Evolutionary conservation across 345 rosid species (phyloP), one percentile per base, ranked within the genome.

Genomic region (Pistacia integerrima): DNA sequence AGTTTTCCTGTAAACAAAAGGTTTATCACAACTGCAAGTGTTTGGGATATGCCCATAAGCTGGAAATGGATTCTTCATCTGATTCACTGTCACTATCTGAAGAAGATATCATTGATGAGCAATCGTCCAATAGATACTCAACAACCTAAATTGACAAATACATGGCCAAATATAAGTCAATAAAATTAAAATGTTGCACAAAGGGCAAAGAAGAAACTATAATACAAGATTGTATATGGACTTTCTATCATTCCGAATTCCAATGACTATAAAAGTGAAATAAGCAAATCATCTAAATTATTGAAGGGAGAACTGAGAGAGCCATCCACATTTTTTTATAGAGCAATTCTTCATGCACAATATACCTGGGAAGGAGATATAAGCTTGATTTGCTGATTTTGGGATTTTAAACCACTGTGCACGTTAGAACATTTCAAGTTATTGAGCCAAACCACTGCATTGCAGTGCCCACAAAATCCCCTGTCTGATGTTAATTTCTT

Each of bases 391-490:
- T 46, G 78, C 64, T 13, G 49, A 33, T 38, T 74, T 76, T 57
- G 74, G 11, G 73, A 55, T 58, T 68, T 76, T 7, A 49, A 57
- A 35, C 55, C 51, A 28, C 69, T 64, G 54, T 72, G 81, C 61
- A 67, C 22, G 44, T 76, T 85, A 3, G 84, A 73, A 79, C 92
- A 89, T 73, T 82, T 85, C 74, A 79, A 65, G 80, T 77, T 69
- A 70, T 79, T 77, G 52, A 87, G 87, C 91, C 95, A 91, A 63
- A 91, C 91, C 51, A 89, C 65, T 16, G 85, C 41, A 55, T 83
- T 79, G 76, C 98, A 95, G 33, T 60, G 74, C 49, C 49, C 36
- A 64, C 97, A 93, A 44, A 85, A 89, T 56, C 96, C 98, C 74
- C 97, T 82, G 60, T 83, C 78, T 60, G 88, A 82, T 72, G 77